phyloP scores from a whole-genome alignment of 2,329 filamentous ascomycete genomes.

The Dryadomyces quercus-mongolicae region DNA sequence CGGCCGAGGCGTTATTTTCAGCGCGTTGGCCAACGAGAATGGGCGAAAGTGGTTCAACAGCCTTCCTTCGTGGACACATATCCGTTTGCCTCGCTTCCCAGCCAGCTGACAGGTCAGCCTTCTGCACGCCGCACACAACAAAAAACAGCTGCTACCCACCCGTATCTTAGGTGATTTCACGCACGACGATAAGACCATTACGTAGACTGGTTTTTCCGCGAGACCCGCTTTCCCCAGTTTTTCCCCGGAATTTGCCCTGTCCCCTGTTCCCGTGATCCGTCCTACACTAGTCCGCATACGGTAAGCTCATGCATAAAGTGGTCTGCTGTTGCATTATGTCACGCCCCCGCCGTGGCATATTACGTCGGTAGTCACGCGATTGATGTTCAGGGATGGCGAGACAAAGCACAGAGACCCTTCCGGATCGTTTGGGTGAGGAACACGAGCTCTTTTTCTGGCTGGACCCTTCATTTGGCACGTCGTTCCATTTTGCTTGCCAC shows the following conservation, averaged over 20 bases:
- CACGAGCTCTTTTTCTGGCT: neutral
- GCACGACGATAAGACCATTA: neutral
- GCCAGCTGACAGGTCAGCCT: too few relatives aligned
- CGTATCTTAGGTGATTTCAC: neutral
- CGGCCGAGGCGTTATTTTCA: too few relatives aligned
- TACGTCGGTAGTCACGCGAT: constrained; percentile 5
- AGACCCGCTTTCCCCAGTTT: constrained; percentile 11
- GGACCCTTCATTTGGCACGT: neutral
- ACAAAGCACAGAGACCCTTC: neutral
- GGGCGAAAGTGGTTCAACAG: too few relatives aligned
- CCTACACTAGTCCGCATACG: constrained; percentile 5
- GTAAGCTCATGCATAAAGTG: neutral
- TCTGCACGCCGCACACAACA: too few relatives aligned
- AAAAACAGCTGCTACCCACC: too few relatives aligned
- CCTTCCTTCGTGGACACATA: too few relatives aligned
- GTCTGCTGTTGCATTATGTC: constrained; percentile 1
- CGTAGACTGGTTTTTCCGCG: neutral
- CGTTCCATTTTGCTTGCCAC: neutral
- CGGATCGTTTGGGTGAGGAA: neutral
- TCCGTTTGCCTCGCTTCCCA: too few relatives aligned
- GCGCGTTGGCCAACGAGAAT: too few relatives aligned
- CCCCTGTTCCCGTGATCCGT: constrained; percentile 10
- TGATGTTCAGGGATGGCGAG: constrained; percentile 3
- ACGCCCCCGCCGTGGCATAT: neutral
- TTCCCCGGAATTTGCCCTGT: constrained; percentile 11